These are phyloP conservation scores for Arthrobotrys musiformis DNA, from an alignment of 2,329 filamentous ascomycete genomes.

Conservation along the genomic window DNA sequence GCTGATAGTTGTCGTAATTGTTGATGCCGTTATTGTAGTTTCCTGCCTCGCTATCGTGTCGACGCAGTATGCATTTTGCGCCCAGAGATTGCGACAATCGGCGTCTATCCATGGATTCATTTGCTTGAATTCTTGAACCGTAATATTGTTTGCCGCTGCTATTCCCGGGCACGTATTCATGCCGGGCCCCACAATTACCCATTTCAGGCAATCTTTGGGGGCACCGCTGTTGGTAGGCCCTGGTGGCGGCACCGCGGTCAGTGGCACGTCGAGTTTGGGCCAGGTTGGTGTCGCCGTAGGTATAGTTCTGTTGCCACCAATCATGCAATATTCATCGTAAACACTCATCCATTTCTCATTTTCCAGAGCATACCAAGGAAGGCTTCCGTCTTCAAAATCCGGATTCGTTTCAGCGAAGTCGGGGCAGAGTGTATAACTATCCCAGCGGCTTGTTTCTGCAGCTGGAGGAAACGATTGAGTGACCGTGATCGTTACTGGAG, in stretches of 20 bases:
- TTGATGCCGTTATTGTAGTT: neutral
- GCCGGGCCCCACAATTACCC: conserved; percentile 1
- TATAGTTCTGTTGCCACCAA: conserved; percentile 7
- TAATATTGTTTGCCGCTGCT: conserved; percentile 13
- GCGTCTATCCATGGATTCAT: conserved; percentile 33
- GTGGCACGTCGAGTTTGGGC: conserved; percentile 11
- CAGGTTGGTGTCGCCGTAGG: conserved; percentile 14
- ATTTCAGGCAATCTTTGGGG: conserved; percentile 25
- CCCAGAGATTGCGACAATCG: conserved; percentile 17
- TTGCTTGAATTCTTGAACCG: neutral
- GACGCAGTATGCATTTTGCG: conserved; percentile 19
- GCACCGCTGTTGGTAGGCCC: conserved; percentile 13
- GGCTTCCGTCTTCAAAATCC: conserved; percentile 3
- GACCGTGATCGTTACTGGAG: neutral
- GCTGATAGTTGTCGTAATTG: neutral
- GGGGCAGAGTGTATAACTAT: conserved; percentile 16
- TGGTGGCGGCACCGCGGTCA: conserved; percentile 1
- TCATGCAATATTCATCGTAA: conserved; percentile 5
- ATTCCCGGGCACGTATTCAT: conserved; percentile 21
- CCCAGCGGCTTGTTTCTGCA: neutral
- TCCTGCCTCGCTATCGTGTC: conserved; percentile 6
- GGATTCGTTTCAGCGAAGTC: conserved; percentile 10
- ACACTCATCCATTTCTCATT: conserved; percentile 26
- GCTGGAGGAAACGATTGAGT: conserved; percentile 5
- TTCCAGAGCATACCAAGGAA: conserved; percentile 18